Evolutionary conservation across 2,329 filamentous ascomycete genomes (phyloP), one percentile per base, ranked within the genome.

Genomic region (Hawksworthiomyces lignivorus): DNA sequence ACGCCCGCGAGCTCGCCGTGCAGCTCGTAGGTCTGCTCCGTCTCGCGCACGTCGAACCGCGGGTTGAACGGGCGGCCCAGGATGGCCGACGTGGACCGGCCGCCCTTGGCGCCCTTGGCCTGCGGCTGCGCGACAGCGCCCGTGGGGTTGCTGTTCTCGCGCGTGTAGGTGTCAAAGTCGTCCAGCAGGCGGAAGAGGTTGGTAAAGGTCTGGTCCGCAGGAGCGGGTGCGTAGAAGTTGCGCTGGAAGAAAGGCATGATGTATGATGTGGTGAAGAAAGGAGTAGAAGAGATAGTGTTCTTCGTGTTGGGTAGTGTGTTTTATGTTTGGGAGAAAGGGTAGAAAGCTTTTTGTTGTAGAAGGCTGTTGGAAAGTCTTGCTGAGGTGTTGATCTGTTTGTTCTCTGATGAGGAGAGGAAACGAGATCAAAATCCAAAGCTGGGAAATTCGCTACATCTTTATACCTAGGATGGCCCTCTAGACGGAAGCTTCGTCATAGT

Each of bases 1-100:
- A 89, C 69, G 42, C 86, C 86, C 0, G 85, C 81, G 6, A 90
- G 76, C 62, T 90, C 85, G 54, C 85, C 86, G 54, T 89, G 78
- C 17, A 90, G 80, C 62, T 90, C 81, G 57, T 87, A 90, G 49
- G 68, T 60, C 6, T 77, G 63, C 47, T 73, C 72, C 11, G 73
- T 75, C 66, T 92, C 86, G 59, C 76, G 80, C 48, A 89, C 72
- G 54, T 90, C 85, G 56, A 90, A 90, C 62, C 80, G 83, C 41
- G 85, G 86, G 44, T 76, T 73, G 73, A 87, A 89, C 56, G 74
- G 67, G 72, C 51, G 44, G 52, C 52, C 32, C 47, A 53, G 42
- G 50, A 53, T 49, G 48, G 36, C 47, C 47, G 26, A 49, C 50
- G 14, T 36, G 40, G 10, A 38, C 35, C 31, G 15, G 40, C 15